Percentiles rank a stretch among this genome's conserved stretches.
phyloP scores from a whole-genome alignment of 805 yeast species.

The Barnettozyma botsteinii region DNA sequence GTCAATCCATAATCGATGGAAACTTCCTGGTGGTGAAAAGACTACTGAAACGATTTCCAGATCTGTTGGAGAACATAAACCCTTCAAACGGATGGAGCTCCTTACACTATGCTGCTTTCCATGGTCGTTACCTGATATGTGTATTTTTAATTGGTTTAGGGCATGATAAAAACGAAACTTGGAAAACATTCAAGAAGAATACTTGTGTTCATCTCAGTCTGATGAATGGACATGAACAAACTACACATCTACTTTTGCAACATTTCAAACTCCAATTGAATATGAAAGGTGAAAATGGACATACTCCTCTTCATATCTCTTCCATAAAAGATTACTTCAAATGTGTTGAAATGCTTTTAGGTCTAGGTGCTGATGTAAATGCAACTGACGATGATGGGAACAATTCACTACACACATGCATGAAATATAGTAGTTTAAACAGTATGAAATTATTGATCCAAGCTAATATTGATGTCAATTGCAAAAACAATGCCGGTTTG shows the following conservation, averaged over 20 bases:
- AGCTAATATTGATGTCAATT: conserved; percentile 42
- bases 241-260: conserved; percentile 66
- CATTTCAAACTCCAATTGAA: conserved; percentile 54
- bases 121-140: conserved; percentile 68
- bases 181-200: conserved; percentile 47
- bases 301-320: conserved; percentile 68
- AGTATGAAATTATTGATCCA: conserved; percentile 49
- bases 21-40: conserved; percentile 59
- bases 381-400: conserved; percentile 69
- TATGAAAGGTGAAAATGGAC: conserved; percentile 39
- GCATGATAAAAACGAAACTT: conserved; percentile 46
- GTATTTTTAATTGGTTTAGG: conserved; percentile 50
- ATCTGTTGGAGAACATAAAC: conserved; percentile 61
- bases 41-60: conserved; percentile 62
- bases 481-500: conserved; percentile 57
- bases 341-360: conserved; percentile 58
- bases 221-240: conserved; percentile 57
- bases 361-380: conserved; percentile 73
- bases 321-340: conserved; percentile 53
- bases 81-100: conserved; percentile 76
- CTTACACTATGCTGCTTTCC: conserved; percentile 71
- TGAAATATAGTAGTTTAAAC: conserved; percentile 58
- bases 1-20: conserved; percentile 61
- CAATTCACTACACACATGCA: conserved; percentile 80
- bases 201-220: conserved; percentile 73